phyloP scores from a whole-genome alignment of 2,329 filamentous ascomycete species.

The Phyllosticta citriasiana region DNA sequence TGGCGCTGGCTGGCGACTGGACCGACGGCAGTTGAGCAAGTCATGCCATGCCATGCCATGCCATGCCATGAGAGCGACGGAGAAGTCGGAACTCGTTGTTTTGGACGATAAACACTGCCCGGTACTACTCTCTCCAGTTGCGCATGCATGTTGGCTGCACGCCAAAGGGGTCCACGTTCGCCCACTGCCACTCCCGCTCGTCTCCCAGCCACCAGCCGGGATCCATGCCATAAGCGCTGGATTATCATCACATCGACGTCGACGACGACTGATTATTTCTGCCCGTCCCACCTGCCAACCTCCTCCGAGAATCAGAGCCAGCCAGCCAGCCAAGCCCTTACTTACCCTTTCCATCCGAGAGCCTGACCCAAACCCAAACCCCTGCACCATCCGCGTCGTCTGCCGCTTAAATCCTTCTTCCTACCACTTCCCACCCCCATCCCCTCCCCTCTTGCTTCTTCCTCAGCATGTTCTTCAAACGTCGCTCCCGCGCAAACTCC shows the following conservation, averaged over 20 bases:
- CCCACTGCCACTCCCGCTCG: not conserved
- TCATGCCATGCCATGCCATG: too few species aligned
- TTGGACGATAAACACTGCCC: not conserved
- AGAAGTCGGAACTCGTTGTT: not conserved
- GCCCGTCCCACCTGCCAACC: not conserved
- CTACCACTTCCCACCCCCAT: conserved; percentile 13
- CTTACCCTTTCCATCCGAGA: not conserved
- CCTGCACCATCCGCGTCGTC: not conserved
- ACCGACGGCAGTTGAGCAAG: too few species aligned
- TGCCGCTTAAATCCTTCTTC: conserved; percentile 4
- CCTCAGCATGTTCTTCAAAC: conserved; percentile 40
- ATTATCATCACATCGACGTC: not conserved
- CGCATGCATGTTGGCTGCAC: not conserved
- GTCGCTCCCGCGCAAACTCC: conserved; percentile 35
- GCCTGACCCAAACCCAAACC: not conserved
- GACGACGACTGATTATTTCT: not conserved
- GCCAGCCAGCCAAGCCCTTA: not conserved
- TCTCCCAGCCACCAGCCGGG: not conserved
- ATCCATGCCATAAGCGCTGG: not conserved
- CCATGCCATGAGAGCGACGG: not conserved
- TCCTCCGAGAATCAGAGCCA: not conserved
- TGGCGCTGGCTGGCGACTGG: not conserved
- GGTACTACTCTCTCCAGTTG: not conserved
- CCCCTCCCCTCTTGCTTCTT: conserved; percentile 14
- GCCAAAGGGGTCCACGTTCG: not conserved